Evolutionary conservation across 129 eudicot genomes (phyloP).

Genomic region (Saposhnikovia divaricata): DNA sequence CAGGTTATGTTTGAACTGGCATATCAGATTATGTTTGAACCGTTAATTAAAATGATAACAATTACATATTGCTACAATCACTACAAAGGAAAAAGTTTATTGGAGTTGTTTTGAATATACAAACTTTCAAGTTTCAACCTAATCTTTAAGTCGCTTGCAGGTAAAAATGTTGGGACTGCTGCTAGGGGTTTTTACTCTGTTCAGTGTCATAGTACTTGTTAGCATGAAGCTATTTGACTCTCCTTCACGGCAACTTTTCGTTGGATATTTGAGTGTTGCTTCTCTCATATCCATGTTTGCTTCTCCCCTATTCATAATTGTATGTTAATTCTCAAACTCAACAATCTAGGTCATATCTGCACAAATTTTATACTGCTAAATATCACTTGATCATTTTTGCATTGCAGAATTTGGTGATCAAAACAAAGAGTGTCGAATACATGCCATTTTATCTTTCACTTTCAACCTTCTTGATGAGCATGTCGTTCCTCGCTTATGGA

Average conservation of each 20-base stretch:
- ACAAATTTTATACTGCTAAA: neutral
- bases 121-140: neutral
- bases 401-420: slow-evolving; percentile 48
- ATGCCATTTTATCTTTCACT: slow-evolving; percentile 58
- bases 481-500: slow-evolving; percentile 40
- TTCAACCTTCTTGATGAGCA: slow-evolving; percentile 42
- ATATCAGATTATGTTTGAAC: neutral
- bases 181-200: slow-evolving; percentile 24
- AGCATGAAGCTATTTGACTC: slow-evolving; percentile 37
- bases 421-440: slow-evolving; percentile 46
- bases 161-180: slow-evolving; percentile 39
- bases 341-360: neutral
- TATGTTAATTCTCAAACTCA: slow-evolving; percentile 15
- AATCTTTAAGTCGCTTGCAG: slow-evolving; percentile 15
- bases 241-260: slow-evolving; percentile 30
- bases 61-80: neutral
- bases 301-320: slow-evolving; percentile 44
- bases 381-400: neutral
- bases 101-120: neutral
- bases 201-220: slow-evolving; percentile 17
- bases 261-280: slow-evolving; percentile 32
- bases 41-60: neutral
- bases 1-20: neutral
- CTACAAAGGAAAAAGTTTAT: neutral
- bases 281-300: slow-evolving; percentile 53